Percentiles rank a stretch among this genome's conserved stretches.
These are phyloP conservation scores for Apophysomyces sp. DNA, from an alignment of 371 early-diverging fungal species.

Conservation along the genomic window DNA sequence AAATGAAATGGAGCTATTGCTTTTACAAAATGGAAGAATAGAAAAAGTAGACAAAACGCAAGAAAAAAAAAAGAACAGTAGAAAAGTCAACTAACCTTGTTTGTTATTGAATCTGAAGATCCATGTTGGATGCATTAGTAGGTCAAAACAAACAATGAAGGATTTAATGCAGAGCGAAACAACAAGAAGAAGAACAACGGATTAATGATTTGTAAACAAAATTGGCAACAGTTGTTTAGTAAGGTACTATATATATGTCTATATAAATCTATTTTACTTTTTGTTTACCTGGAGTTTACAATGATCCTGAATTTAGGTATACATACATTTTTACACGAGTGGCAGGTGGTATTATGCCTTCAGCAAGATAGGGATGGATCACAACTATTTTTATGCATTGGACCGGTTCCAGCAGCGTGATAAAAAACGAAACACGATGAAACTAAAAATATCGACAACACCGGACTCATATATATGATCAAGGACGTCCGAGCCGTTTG, in stretches of 20 bases:
- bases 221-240: too few species aligned
- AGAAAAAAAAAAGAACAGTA: not conserved
- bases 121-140: not conserved
- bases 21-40: not conserved
- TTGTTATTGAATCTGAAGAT: not conserved
- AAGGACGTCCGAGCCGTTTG: constrained; percentile 4
- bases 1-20: not conserved
- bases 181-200: too few species aligned
- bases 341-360: too few species aligned
- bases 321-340: not conserved
- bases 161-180: too few species aligned
- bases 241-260: not conserved
- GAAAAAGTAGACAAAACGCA: not conserved
- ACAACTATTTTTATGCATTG: not conserved
- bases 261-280: not conserved
- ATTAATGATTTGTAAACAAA: too few species aligned
- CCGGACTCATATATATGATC: not conserved
- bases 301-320: not conserved
- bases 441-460: constrained; percentile 1
- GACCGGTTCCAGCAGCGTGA: not conserved
- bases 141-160: too few species aligned
- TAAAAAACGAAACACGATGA: not conserved
- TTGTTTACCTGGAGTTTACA: not conserved
- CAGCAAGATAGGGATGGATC: not conserved
- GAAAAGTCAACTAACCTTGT: not conserved